Percentiles rank a stretch among this genome's conserved stretches.
These are phyloP conservation scores for Strobilomyces dryophilus DNA, from an alignment of 768 basidiomycete species.

Conservation along the genomic window DNA sequence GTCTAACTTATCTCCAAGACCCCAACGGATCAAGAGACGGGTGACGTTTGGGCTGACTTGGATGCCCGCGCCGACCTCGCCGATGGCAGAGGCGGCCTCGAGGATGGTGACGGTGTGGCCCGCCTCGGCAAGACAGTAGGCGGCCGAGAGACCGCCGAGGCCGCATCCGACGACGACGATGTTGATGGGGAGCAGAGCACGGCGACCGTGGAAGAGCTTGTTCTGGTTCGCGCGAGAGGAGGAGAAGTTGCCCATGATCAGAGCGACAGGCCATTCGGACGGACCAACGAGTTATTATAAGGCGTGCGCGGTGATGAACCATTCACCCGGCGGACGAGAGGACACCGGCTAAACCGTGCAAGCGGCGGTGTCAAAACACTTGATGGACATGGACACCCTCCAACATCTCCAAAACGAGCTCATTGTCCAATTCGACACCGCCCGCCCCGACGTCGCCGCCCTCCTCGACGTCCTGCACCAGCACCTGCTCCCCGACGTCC, in stretches of 20 bases:
- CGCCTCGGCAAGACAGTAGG: constrained; percentile 40
- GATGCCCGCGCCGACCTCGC: constrained; percentile 52
- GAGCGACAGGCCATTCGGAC: background rate
- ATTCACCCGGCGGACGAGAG: background rate
- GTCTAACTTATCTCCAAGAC: constrained; percentile 39
- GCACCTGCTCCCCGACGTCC: constrained; percentile 57
- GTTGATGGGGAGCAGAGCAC: constrained; percentile 25
- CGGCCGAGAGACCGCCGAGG: constrained; percentile 46
- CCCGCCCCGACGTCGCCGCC: constrained; percentile 41
- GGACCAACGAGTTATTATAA: constrained; percentile 1
- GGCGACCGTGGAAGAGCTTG: constrained; percentile 21
- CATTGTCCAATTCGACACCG: constrained; percentile 46
- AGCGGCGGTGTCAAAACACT: background rate
- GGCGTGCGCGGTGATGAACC: background rate
- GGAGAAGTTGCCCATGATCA: background rate
- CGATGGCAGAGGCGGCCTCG: constrained; percentile 35
- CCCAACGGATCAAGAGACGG: constrained; percentile 49
- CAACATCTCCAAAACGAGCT: constrained; percentile 46
- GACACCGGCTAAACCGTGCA: background rate
- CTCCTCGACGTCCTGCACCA: constrained; percentile 51
- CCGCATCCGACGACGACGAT: constrained; percentile 49
- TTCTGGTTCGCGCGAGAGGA: background rate
- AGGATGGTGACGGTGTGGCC: constrained; percentile 49
- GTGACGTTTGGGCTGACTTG: constrained; percentile 42
- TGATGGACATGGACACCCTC: constrained; percentile 18